Evolutionary conservation across 73 alveolate species (phyloP).

Genomic region (Paraurostyla sp.): DNA sequence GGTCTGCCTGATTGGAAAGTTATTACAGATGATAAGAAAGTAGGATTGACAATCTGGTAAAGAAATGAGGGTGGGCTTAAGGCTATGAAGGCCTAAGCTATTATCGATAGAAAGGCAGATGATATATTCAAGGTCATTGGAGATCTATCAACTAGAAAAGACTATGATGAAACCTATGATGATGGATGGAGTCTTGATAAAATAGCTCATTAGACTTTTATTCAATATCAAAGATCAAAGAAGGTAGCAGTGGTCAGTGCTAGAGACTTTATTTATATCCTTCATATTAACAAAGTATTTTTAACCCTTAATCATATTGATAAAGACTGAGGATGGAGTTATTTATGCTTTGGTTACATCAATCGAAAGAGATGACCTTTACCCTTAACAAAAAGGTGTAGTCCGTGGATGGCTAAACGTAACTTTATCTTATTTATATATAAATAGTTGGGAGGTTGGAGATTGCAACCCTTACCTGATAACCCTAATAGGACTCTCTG

Average conservation of each 20-base stretch:
- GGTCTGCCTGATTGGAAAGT: conserved; percentile 32
- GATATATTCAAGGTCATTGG: conserved; percentile 33
- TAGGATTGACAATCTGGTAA: conserved; percentile 29
- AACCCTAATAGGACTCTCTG: conserved; percentile 47
- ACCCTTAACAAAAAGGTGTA: not conserved
- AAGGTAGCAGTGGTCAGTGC: conserved; percentile 30
- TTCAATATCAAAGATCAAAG: conserved; percentile 15
- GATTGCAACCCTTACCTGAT: conserved; percentile 39
- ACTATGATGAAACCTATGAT: conserved; percentile 39
- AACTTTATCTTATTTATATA: not conserved
- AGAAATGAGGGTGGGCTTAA: conserved; percentile 33
- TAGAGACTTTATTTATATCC: conserved; percentile 33
- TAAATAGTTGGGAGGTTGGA: conserved; percentile 56
- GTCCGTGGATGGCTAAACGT: conserved; percentile 20
- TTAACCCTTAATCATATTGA: not conserved
- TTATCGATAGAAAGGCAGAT: conserved; percentile 20
- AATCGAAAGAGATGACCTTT: conserved; percentile 5
- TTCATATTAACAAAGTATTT: conserved; percentile 17
- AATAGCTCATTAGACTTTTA: conserved; percentile 35
- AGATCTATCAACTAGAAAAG: conserved; percentile 10
- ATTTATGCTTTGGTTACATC: conserved; percentile 37
- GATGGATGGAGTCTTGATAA: conserved; percentile 6
- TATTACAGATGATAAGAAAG: not conserved
- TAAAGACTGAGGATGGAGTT: conserved; percentile 39
- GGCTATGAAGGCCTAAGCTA: conserved; percentile 36